These are phyloP conservation scores for Tephrocybe rancida DNA, from an alignment of 768 basidiomycete genomes.

Conservation along the genomic window DNA sequence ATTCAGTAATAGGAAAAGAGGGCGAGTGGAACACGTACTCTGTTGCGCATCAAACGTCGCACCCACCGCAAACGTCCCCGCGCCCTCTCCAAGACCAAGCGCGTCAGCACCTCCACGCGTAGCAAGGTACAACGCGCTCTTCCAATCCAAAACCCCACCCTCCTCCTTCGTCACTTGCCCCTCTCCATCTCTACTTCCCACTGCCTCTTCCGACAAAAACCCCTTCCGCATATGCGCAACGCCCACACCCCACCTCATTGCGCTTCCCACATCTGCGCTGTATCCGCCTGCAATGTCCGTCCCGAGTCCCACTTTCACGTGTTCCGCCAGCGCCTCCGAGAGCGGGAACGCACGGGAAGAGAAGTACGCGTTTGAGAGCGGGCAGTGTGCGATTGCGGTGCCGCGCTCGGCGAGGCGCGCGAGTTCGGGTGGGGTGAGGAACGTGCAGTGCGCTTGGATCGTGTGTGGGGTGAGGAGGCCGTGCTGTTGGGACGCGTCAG, in stretches of 20 bases:
- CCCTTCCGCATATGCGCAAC: slow-evolving; percentile 74
- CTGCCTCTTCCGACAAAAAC: slow-evolving; percentile 18
- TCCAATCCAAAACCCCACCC: slow-evolving; percentile 72
- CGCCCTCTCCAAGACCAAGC: slow-evolving; percentile 51
- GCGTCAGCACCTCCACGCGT: slow-evolving; percentile 79
- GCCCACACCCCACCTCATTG: slow-evolving; percentile 80
- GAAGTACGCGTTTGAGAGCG: slow-evolving; percentile 88
- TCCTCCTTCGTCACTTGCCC: slow-evolving; percentile 10
- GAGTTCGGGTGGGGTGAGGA: slow-evolving; percentile 57
- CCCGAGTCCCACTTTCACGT: slow-evolving; percentile 78
- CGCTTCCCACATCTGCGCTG: slow-evolving; percentile 70
- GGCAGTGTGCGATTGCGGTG: slow-evolving; percentile 82
- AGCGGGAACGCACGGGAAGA: slow-evolving; percentile 70
- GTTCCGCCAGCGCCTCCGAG: slow-evolving; percentile 66
- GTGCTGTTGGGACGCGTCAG: slow-evolving; percentile 38
- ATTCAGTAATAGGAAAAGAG: slow-evolving; percentile 1
- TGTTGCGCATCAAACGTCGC: slow-evolving; percentile 75
- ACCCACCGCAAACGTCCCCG: slow-evolving; percentile 61
- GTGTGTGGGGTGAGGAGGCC: slow-evolving; percentile 64
- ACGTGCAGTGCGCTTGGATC: slow-evolving; percentile 90
- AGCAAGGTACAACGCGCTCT: slow-evolving; percentile 77
- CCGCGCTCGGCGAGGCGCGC: slow-evolving; percentile 47
- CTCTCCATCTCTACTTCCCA: slow-evolving; percentile 6
- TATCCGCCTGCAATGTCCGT: slow-evolving; percentile 90
- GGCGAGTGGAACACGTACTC: slow-evolving; percentile 46